Evolutionary conservation across 1,139 yeast species (phyloP).

Genomic region (Williopsis jadinii): DNA sequence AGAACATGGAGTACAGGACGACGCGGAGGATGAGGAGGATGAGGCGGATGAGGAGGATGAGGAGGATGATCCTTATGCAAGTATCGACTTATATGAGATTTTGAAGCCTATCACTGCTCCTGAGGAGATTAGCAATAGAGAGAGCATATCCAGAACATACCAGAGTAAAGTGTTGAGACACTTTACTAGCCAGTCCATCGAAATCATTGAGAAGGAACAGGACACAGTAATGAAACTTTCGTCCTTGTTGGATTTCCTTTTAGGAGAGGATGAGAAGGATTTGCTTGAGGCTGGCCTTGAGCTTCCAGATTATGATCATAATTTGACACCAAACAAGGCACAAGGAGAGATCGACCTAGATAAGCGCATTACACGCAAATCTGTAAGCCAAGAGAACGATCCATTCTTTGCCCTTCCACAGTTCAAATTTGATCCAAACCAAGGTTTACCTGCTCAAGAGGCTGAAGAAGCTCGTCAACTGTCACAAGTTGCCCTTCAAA

Average conservation of each 20-base stretch:
- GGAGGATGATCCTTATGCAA: constrained; percentile 28
- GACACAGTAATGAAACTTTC: constrained; percentile 63
- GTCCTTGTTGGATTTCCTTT: constrained; percentile 64
- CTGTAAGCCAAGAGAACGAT: constrained; percentile 34
- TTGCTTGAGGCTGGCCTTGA: constrained; percentile 57
- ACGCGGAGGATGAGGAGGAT: constrained; percentile 16
- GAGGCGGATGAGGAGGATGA: constrained; percentile 15
- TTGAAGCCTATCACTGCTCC: constrained; percentile 78
- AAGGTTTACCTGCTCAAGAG: constrained; percentile 37
- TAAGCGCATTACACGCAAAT: constrained; percentile 30
- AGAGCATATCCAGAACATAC: constrained; percentile 63
- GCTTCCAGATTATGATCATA: constrained; percentile 62
- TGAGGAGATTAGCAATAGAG: constrained; percentile 67
- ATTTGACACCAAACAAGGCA: constrained; percentile 3
- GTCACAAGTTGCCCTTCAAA: constrained; percentile 68
- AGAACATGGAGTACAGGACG: constrained; percentile 15
- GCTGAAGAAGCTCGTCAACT: constrained; percentile 62
- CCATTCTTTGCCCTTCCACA: constrained; percentile 63
- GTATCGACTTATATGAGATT: constrained; percentile 43
- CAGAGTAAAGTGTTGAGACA: constrained; percentile 41
- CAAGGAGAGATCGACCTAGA: constrained; percentile 19
- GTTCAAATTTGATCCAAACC: constrained; percentile 36
- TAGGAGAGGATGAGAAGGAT: constrained; percentile 80
- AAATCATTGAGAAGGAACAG: constrained; percentile 75
- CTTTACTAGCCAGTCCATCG: constrained; percentile 66